Evolutionary conservation across 2,329 filamentous ascomycete species (phyloP).

Genomic region (Scortechinia acanthostroma): DNA sequence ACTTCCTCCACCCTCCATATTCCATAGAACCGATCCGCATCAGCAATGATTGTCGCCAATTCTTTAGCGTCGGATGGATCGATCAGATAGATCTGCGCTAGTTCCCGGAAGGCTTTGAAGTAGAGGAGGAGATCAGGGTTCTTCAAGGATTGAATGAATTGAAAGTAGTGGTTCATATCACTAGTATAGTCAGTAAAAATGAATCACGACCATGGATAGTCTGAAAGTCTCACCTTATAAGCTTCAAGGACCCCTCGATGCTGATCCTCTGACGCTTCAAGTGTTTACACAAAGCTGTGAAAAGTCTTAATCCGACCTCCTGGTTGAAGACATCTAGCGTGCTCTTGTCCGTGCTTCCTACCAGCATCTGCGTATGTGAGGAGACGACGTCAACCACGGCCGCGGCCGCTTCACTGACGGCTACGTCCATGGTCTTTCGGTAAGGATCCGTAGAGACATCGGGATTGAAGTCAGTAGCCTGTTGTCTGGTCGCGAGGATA

Average conservation of each 20-base stretch:
- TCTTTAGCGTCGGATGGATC: constrained; percentile 82
- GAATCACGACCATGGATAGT: too few relatives aligned
- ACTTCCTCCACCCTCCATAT: constrained; percentile 95
- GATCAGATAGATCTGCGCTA: constrained; percentile 93
- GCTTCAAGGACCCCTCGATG: constrained; percentile 78
- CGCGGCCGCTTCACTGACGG: constrained; percentile 71
- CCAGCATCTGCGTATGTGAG: constrained; percentile 84
- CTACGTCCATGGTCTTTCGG: constrained; percentile 42
- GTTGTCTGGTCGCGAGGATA: constrained; percentile 80
- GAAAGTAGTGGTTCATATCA: constrained; percentile 90
- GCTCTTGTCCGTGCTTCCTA: constrained; percentile 92
- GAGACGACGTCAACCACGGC: constrained; percentile 80
- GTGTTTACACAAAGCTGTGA: constrained; percentile 90
- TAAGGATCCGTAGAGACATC: constrained; percentile 19
- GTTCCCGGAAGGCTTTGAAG: constrained; percentile 82
- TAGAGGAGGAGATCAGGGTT: constrained; percentile 83
- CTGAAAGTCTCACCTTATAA: constrained; percentile 54
- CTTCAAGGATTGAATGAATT: constrained; percentile 73
- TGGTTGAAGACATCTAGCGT: constrained; percentile 98
- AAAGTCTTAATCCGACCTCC: constrained; percentile 88
- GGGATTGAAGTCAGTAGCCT: constrained; percentile 85
- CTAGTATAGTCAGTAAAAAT: too few relatives aligned
- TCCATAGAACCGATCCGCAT: constrained; percentile 80
- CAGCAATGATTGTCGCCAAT: constrained; percentile 89
- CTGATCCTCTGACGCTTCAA: constrained; percentile 91